Percentiles rank a stretch among this genome's conserved stretches.
Evolutionary conservation across 768 basidiomycete genomes (phyloP).

Genomic region (Baorangia bicolor): DNA sequence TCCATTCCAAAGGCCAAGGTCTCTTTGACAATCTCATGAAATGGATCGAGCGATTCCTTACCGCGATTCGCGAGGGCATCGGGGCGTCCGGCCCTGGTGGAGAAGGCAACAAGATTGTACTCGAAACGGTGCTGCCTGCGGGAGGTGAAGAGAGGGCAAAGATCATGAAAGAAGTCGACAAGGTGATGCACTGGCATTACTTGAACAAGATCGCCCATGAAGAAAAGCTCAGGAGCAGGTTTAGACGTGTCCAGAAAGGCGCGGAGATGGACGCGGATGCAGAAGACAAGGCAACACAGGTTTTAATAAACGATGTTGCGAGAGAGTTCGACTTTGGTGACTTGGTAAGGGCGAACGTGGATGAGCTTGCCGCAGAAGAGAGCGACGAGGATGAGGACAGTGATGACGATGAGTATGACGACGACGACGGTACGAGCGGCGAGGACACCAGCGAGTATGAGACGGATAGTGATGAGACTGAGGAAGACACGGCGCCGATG

Average conservation of each 20-base stretch:
- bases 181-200: slow-evolving; percentile 90
- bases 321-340: slow-evolving; percentile 81
- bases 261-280: slow-evolving; percentile 53
- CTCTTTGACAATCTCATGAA: slow-evolving; percentile 93
- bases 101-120: slow-evolving; percentile 47
- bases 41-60: slow-evolving; percentile 96
- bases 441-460: slow-evolving; percentile 44
- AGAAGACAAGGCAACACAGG: slow-evolving; percentile 78
- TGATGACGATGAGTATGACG: slow-evolving; percentile 40
- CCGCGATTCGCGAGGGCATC: slow-evolving; percentile 85
- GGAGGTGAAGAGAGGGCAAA: slow-evolving; percentile 70
- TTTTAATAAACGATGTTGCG: slow-evolving; percentile 77
- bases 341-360: slow-evolving; percentile 71
- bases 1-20: slow-evolving; percentile 93
- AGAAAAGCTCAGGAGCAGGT: slow-evolving; percentile 83
- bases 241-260: slow-evolving; percentile 56
- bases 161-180: slow-evolving; percentile 85
- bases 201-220: slow-evolving; percentile 92
- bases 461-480: slow-evolving; percentile 15
- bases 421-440: slow-evolving; percentile 38
- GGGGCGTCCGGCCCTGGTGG: slow-evolving; percentile 38
- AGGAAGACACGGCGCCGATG: slow-evolving; percentile 3
- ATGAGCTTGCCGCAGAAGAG: slow-evolving; percentile 78
- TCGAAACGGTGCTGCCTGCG: slow-evolving; percentile 90
- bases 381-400: slow-evolving; percentile 49